Percentiles rank a stretch among this genome's conserved stretches.
phyloP scores from a whole-genome alignment of 2,329 filamentous ascomycete genomes.

The Bertia moriformis region DNA sequence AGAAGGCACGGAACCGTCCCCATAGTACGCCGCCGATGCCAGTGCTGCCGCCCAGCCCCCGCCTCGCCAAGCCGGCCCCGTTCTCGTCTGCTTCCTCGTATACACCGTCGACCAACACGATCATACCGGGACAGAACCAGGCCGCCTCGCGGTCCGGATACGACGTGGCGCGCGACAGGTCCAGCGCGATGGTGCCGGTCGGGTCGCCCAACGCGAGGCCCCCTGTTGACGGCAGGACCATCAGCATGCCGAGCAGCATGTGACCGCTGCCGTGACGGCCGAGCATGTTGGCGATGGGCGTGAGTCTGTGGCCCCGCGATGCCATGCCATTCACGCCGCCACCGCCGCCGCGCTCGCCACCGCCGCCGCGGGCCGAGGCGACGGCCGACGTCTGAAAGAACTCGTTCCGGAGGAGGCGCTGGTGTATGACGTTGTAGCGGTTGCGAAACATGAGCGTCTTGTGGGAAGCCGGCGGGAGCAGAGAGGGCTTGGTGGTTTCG shows the following conservation, averaged over 20 bases:
- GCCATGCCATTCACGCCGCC: too few species aligned
- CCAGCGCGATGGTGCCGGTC: conserved; percentile 74
- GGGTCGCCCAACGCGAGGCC: conserved; percentile 71
- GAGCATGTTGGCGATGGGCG: conserved; percentile 61
- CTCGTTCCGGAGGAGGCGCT: conserved; percentile 82
- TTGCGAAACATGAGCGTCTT: conserved; percentile 81
- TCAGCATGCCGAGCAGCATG: conserved; percentile 73
- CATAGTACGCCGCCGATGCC: conserved; percentile 82
- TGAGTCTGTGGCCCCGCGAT: conserved; percentile 63
- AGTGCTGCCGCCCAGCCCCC: conserved; percentile 58
- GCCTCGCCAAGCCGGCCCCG: too few species aligned
- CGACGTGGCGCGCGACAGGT: conserved; percentile 65
- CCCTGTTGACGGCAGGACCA: conserved; percentile 60
- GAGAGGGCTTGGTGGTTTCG: conserved; percentile 46
- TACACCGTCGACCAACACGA: conserved; percentile 81
- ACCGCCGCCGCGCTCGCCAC: conserved; percentile 36
- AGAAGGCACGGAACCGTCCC: conserved; percentile 81
- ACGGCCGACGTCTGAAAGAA: conserved; percentile 76
- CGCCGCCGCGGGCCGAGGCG: conserved; percentile 36
- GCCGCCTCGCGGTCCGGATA: conserved; percentile 67
- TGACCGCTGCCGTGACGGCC: conserved; percentile 75
- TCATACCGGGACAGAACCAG: conserved; percentile 92
- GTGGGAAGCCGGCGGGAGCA: conserved; percentile 64
- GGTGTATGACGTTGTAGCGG: conserved; percentile 81
- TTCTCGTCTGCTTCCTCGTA: conserved; percentile 75